Base-by-base conservation (phyloP, 805 yeast species). In the Cyberlindnera subsufficiens region DNA sequence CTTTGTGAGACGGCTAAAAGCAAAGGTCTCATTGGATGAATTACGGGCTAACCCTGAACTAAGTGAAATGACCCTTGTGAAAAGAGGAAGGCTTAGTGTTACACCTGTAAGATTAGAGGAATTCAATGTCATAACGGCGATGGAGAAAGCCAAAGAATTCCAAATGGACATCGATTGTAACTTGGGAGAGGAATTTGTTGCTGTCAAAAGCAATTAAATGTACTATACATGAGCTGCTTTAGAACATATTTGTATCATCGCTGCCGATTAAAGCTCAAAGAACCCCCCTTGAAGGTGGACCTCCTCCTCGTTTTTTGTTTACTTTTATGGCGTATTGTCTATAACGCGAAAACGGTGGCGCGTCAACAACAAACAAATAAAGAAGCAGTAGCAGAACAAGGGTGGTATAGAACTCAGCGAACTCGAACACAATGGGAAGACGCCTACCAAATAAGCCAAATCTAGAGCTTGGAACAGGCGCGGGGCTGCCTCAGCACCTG, bases 401-500 rank as follows among this genome's bases (percentile, higher is more conserved):
- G 27, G 27, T 11, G 27, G 27, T 9, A 22, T 10, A 22, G 27
- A 11, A 22, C 27, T 11, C 11, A 33, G 8, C 13, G 17, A 20
- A 6, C 22, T 11, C 13, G 33, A 22, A 3, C 16, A 42, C 17
- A 14, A 66, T 66, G 71, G 70, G 64, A 3, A 60, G 63, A 54
- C 58, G 56, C 38, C 53, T 69, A 10, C 76, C 74, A 1, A 68
- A 68, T 45, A 60, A 61, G 40, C 75, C 76, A 1, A 64, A 63
- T 9, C 66, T 66, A 42, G 75, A 71, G 31, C 64, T 80, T 29
- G 90, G 89, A 2, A 75, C 80, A 1, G 91, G 90, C 1, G 85
- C 85, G 1, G 84, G 86, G 0, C 68, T 84, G 0, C 73, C 78
- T n/a, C 68, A 71, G 15, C 71, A 72, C 8, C 71, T 75, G 38